Base-by-base conservation (phyloP, 1,284 basidiomycete genomes). In the Microbotryum silenes-acaulis region DNA sequence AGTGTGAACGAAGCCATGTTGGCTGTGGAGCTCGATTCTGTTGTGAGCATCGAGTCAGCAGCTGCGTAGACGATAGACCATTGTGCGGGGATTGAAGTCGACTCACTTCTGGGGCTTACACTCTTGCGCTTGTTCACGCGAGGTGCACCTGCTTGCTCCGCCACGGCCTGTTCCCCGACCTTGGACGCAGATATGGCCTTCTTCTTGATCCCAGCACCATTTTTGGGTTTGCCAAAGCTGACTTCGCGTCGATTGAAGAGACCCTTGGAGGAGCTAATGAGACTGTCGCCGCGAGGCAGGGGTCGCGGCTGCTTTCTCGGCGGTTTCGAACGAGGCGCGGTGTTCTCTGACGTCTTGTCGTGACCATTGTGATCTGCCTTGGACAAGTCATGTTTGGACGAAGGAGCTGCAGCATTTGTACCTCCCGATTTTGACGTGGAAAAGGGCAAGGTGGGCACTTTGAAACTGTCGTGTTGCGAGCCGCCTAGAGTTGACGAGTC, bases 261-360 rank as follows among this genome's bases (percentile, higher is more conserved):
- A 4, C 29, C 33, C 58, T 59, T 59, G 10, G 54, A 55, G 27
- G 54, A 51, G 14, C 37, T 31, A 23, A 21, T 29, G 42, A 47
- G 18, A 50, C 57, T 61, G 51, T 63, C 65, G 16, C 62, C 63
- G 0, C 65, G 54, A 5, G 64, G 61, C 1, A 68, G 53, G 3
- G 62, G 62, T 3, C 65, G 57, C 9, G 67, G 61, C 37, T 63
- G 63, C 31, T 69, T 66, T 9, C 63, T 44, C 10, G 56, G 56
- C 2, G 44, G 54, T 25, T 53, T 51, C 0, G 46, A 20, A 9
- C 29, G 29, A 18, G 51, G 33, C 31, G 51, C 27, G 37, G 37
- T 12, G 37, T 2, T 18, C 5, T 42, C 37, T 14, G 37, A 42
- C 37, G 37, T 16, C 37, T 42, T 42, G 4, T 42, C 14, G 14